Base-by-base conservation (phyloP, 495 filamentous ascomycete genomes). In the Aspergillus ostianus region DNA sequence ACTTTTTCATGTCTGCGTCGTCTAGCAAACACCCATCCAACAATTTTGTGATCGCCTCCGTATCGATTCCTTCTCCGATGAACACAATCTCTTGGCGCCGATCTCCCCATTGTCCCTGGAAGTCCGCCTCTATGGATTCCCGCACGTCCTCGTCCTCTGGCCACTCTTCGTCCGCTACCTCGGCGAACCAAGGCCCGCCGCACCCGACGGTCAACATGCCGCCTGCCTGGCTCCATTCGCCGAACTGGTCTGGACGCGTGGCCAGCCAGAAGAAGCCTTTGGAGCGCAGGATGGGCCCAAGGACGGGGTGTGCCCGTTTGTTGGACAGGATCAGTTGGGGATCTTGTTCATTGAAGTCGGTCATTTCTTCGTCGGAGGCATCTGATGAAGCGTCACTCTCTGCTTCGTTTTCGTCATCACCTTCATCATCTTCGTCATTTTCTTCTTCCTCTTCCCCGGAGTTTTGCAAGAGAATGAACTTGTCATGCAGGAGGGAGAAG, bases 221-320 rank as follows among this genome's bases (percentile, higher is more conserved):
- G 4, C 83, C 82, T 1, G 83, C 82, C 64, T 85, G 82, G n/a
- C 78, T 82, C 83, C 82, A 86, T 67, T 84, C 82, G 52, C 82
- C 82, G 19, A 75, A 76, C 18, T 77, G 75, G 53, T 70, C 64
- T 0, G 77, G 74, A 2, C 80, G 72, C 49, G 75, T 80, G 0
- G 77, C 66, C 3, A 81, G 65, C 77, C 77, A 81, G 62, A 77
- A 73, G 59, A 76, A 75, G 53, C 79, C 78, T 53, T 81, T 81
- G 41, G 76, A 78, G 44, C 77, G 79, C 17, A 81, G 72, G 15
- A 79, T 56, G 12, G 72, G 68, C 15, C 69, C 67, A 55, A 82
- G 77, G 3, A 74, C 67, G 8, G 79, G 73, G 59, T 75, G 64
- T 12, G 66, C 49, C 26, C 73, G 73, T 60, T 81, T 81, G 64